A percentile compares a stretch with the other conserved stretches of the same genome.
Evolutionary conservation across 2,329 filamentous ascomycete species (phyloP).

Genomic region (Scedosporium apiospermum): DNA sequence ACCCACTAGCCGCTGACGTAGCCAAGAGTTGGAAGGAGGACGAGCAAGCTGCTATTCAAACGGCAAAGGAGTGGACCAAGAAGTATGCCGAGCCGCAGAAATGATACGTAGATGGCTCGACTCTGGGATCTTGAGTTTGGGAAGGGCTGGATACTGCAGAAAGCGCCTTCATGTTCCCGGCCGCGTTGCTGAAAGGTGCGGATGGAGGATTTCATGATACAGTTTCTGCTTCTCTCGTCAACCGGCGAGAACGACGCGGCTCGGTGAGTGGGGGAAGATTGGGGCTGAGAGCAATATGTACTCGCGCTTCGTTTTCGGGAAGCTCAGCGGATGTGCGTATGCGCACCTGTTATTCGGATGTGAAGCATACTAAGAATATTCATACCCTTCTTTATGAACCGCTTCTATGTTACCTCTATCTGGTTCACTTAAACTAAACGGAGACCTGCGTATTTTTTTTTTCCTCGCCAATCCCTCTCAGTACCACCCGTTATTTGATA

Average conservation of each 20-base stretch:
- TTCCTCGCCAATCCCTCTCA: too few species aligned
- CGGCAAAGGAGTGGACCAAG: conserved; percentile 84
- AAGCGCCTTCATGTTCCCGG: not conserved
- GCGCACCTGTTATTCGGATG: not conserved
- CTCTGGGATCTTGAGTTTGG: not conserved
- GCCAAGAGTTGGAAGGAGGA: conserved; percentile 98
- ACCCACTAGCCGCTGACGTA: conserved; percentile 95
- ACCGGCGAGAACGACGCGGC: not conserved
- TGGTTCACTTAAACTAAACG: too few species aligned
- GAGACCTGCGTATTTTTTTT: too few species aligned
- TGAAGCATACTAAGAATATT: not conserved
- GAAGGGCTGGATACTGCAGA: not conserved
- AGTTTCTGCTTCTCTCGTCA: not conserved
- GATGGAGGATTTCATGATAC: not conserved
- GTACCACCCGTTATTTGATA: too few species aligned
- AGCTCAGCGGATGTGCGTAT: not conserved
- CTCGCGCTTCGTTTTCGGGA: not conserved
- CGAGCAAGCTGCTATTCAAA: conserved; percentile 83
- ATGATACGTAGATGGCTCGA: not conserved
- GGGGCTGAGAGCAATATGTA: not conserved
- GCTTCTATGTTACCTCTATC: too few species aligned
- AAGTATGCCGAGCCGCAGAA: conserved; percentile 50
- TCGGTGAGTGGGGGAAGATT: not conserved
- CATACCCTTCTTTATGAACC: not conserved
- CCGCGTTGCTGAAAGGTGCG: not conserved